Evolutionary conservation across 2,329 filamentous ascomycete genomes (phyloP).

Genomic region (Annulohypoxylon truncatum): DNA sequence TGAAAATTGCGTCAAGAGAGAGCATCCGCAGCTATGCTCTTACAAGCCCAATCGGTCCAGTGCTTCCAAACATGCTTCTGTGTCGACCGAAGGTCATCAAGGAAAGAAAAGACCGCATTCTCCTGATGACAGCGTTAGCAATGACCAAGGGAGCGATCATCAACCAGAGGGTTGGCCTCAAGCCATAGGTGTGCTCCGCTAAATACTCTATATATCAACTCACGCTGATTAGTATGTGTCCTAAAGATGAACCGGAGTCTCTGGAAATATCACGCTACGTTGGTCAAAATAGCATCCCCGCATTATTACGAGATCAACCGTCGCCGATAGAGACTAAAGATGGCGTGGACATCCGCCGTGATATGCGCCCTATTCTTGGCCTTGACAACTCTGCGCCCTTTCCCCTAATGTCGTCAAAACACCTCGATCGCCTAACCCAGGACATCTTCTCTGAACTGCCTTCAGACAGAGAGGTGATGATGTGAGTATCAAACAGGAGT

Average conservation of each 20-base stretch:
- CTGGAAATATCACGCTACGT: conserved; percentile 69
- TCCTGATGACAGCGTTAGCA: conserved; percentile 53
- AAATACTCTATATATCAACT: conserved; percentile 17
- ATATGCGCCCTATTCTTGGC: conserved; percentile 74
- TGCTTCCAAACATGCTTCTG: conserved; percentile 51
- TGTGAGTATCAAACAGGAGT: conserved; percentile 57
- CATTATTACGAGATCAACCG: conserved; percentile 71
- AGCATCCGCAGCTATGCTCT: conserved; percentile 72
- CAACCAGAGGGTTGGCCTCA: conserved; percentile 51
- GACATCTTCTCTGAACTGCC: conserved; percentile 72
- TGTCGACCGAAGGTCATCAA: conserved; percentile 45
- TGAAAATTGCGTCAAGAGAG: conserved; percentile 74
- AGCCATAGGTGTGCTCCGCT: conserved; percentile 46
- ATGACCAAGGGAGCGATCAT: conserved; percentile 54
- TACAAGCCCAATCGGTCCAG: conserved; percentile 71
- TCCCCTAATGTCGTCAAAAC: conserved; percentile 72
- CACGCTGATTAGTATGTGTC: conserved; percentile 30
- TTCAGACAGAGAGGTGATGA: conserved; percentile 74
- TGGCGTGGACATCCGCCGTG: conserved; percentile 68
- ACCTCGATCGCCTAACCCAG: conserved; percentile 68
- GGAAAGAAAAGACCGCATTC: conserved; percentile 59
- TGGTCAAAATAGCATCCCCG: conserved; percentile 75
- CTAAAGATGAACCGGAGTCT: conserved; percentile 63
- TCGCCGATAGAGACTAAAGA: conserved; percentile 64
- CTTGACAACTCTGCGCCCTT: conserved; percentile 75